Evolutionary conservation across 371 early-diverging fungal genomes (phyloP), one percentile per base, ranked within the genome.

Genomic region (Zopfochytrium polystomum): DNA sequence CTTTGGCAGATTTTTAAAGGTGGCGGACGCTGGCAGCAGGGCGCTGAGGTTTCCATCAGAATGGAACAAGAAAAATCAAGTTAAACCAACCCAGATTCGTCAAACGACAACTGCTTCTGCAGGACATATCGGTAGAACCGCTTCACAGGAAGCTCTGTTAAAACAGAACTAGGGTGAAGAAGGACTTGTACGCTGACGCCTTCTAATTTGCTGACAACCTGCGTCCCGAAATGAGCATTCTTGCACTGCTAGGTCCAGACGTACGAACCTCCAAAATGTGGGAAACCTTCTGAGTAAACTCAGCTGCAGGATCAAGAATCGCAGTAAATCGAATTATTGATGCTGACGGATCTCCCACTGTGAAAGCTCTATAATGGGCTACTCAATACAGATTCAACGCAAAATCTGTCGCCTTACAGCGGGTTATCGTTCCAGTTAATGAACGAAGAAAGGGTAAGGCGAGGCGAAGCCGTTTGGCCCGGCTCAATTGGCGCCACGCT

Each of bases 71-170:
- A 32, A 55, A 26, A n/a, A 64, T 18, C 35, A 15, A 60, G 15
- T 33, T 11, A 15, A 9, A 52, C 54, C 63, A 64, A 73, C 80
- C 83, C 80, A 9, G 60, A 38, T 3, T 66, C 38, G 68, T 88
- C 82, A 74, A 92, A 92, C 23, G 65, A 70, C 4, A 81, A 80
- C 33, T 81, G 77, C 5, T 74, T 62, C 11, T 79, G 80, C 62
- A 88, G 79, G n/a, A 91, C 87, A 68, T 89, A 93, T 23, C 95
- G 87, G 67, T 93, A 95, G 75, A 94, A 94, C 9, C 91, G 80
- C 58, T 87, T 88, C 20, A 92, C 60, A 0, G 93, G 92, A 13
- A 88, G 63, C 56, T 87, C 60, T 22, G 60, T 46, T 13, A 65
- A 29, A 22, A 27, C 29, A 4, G 55, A 15, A 18, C 32, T 27